Base-by-base conservation (phyloP, 495 filamentous ascomycete species). In the Hyaloscypha variabilis region DNA sequence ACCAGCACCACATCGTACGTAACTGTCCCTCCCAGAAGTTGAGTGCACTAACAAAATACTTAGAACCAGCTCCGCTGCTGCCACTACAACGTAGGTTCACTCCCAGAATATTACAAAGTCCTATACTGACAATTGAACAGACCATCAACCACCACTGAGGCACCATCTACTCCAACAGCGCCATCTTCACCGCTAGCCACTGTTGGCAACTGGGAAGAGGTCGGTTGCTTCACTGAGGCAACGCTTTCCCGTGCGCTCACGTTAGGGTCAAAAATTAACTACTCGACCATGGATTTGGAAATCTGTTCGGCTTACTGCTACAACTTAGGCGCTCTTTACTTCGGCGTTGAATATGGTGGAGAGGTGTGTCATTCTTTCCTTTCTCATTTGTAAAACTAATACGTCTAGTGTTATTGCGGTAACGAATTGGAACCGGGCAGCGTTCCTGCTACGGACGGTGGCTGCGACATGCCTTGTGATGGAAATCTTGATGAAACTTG, bases 351-450 rank as follows among this genome's bases (percentile, higher is more conserved):
- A 14, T 26, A 57, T 57, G 14, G 54, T n/a, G 26, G 23, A 26
- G 54, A 57, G 30, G 54, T 57, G 30, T 30, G 21, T 57, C 4
- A 14, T 24, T 14, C 17, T 6, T 14, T 57, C 54, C 24, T n/a
- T 3, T 4, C 26, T 14, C 8, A 8, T 57, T 29, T 5, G 24
- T 21, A 57, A 5, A 4, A 1, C 54, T 57, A 17, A 57, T 26
- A 30, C 19, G 6, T 57, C 13, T 8, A 57, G 54, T 57, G 54
- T 57, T 57, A 57, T 19, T 57, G 54, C 14, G 54, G 54, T n/a
- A 19, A 57, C 19, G 30, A 30, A 19, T 6, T 57, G 2, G 54
- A 54, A 8, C 6, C 54, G 8, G 54, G 26, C 24, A 39, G 57
- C 10, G 6, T 31, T 39, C 30, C 19, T n/a, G 17, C 21, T 17